A percentile compares a stretch with the other conserved stretches of the same genome.
Conservation (phyloP, 1,284 basidiomycete species). For the Ustilago sp. region DNA sequence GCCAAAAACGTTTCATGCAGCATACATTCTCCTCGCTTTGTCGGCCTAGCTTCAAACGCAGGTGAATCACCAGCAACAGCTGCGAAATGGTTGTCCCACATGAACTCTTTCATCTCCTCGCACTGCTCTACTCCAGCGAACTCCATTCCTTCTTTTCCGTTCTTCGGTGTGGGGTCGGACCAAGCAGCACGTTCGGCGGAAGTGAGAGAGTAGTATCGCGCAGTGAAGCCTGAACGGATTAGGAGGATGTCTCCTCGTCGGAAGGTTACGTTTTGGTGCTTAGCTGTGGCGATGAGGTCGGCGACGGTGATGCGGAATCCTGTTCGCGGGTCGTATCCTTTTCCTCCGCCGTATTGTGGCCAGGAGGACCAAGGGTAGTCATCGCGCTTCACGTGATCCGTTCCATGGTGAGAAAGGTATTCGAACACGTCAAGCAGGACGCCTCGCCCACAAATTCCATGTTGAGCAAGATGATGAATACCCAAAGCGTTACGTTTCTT, state of each 20-base stretch:
- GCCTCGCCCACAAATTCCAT: constrained; percentile 80
- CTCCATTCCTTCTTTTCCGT: constrained; percentile 25
- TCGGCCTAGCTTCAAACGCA: constrained; percentile 76
- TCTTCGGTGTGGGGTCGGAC: constrained; percentile 35
- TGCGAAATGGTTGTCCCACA: constrained; percentile 81
- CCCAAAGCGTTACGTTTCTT: constrained; percentile 46
- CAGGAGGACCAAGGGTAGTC: constrained; percentile 27
- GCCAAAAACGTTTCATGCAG: constrained; percentile 60
- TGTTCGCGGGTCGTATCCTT: constrained; percentile 75
- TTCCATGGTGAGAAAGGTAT: constrained; percentile 49
- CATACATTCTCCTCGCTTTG: constrained; percentile 28
- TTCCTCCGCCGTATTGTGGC: constrained; percentile 32
- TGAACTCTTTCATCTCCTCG: constrained; percentile 61
- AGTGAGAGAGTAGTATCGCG: constrained; percentile 73
- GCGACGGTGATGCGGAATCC: constrained; percentile 74
- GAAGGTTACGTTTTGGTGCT: constrained; percentile 74
- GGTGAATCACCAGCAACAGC: constrained; percentile 80
- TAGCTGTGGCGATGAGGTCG: constrained; percentile 76
- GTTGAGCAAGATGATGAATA: constrained; percentile 73
- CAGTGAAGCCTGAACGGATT: constrained; percentile 74
- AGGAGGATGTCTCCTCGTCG: constrained; percentile 57
- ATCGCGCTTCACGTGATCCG: constrained; percentile 16
- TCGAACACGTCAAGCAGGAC: constrained; percentile 76
- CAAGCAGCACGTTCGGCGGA: constrained; percentile 74
- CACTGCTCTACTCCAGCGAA: constrained; percentile 61